These are phyloP conservation scores for Microdochium trichocladiopsis DNA, from an alignment of 2,329 filamentous ascomycete species.

Conservation along the genomic window DNA sequence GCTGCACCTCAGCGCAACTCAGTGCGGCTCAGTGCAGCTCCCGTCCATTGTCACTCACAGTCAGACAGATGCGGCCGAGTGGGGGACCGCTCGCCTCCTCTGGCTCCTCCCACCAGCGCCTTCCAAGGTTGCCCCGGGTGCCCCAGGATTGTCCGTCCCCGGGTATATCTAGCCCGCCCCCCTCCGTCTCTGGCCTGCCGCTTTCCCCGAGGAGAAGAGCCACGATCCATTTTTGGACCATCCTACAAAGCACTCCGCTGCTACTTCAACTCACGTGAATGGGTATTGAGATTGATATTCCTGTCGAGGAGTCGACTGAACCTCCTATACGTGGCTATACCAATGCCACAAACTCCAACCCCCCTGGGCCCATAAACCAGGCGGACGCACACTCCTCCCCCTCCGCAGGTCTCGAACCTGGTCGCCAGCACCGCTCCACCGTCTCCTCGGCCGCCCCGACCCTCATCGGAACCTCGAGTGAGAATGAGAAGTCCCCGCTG, in stretches of 20 bases:
- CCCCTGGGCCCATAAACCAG: constrained; percentile 9
- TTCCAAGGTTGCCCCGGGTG: neutral
- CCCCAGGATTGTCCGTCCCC: neutral
- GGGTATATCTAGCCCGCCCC: neutral
- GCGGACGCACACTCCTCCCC: neutral
- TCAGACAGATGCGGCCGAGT: neutral
- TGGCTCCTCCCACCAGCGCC: neutral
- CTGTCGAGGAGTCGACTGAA: constrained; percentile 25
- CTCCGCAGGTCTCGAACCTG: neutral
- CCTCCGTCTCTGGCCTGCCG: neutral
- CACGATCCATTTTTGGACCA: neutral
- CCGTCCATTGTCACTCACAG: too few relatives aligned
- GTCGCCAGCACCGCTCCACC: neutral
- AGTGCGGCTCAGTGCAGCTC: too few relatives aligned
- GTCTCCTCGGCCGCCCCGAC: neutral
- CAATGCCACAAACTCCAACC: constrained; percentile 6
- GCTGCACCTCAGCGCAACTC: too few relatives aligned
- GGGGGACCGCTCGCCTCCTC: neutral
- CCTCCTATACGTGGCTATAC: constrained; percentile 23
- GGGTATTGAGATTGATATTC: constrained; percentile 21
- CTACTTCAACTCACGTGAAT: constrained; percentile 19
- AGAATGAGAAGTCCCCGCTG: constrained; percentile 1
- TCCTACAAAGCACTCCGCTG: neutral
- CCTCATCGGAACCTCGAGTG: neutral
- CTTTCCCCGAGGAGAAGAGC: neutral